A percentile compares a stretch with the other conserved stretches of the same genome.
Conservation (phyloP, 2,329 filamentous ascomycete species). For the Sporothrix mexicana region DNA sequence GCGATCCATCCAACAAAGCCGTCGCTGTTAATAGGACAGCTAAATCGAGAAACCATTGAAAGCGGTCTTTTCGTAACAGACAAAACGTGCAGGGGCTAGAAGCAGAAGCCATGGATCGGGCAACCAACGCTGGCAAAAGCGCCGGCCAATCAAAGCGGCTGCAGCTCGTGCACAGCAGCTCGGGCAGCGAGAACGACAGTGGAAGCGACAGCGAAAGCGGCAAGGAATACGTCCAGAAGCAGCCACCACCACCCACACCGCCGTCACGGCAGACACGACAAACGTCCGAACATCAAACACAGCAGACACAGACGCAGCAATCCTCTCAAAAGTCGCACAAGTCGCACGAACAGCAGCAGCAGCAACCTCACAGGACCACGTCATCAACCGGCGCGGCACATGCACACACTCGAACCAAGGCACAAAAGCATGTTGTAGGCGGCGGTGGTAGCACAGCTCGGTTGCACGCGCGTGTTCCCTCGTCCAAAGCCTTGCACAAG, state of each 20-base stretch:
- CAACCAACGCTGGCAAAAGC: constrained; percentile 25
- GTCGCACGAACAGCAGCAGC: constrained; percentile 23
- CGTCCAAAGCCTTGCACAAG: constrained; percentile 59
- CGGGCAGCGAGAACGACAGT: constrained; percentile 15
- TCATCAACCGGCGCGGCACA: constrained; percentile 43
- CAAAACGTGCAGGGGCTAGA: neutral
- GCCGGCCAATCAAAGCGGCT: constrained; percentile 35
- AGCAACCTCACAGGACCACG: constrained; percentile 24
- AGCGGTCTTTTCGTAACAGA: neutral
- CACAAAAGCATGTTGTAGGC: constrained; percentile 54
- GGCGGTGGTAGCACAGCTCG: constrained; percentile 48
- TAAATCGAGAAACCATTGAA: neutral
- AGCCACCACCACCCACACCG: constrained; percentile 18
- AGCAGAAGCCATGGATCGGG: constrained; percentile 30
- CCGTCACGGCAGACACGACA: constrained; percentile 4
- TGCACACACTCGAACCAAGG: constrained; percentile 45
- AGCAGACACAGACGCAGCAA: constrained; percentile 18
- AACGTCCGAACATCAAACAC: constrained; percentile 18
- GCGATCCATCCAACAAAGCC: too few species aligned
- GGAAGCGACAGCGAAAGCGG: constrained; percentile 16
- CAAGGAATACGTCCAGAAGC: constrained; percentile 13
- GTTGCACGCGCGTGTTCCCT: constrained; percentile 59
- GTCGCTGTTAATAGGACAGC: neutral
- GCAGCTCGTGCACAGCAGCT: constrained; percentile 26
- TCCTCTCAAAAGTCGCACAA: constrained; percentile 24